Evolutionary conservation across 768 basidiomycete species (phyloP), one percentile per base, ranked within the genome.

Genomic region (Roridomyces roridus): DNA sequence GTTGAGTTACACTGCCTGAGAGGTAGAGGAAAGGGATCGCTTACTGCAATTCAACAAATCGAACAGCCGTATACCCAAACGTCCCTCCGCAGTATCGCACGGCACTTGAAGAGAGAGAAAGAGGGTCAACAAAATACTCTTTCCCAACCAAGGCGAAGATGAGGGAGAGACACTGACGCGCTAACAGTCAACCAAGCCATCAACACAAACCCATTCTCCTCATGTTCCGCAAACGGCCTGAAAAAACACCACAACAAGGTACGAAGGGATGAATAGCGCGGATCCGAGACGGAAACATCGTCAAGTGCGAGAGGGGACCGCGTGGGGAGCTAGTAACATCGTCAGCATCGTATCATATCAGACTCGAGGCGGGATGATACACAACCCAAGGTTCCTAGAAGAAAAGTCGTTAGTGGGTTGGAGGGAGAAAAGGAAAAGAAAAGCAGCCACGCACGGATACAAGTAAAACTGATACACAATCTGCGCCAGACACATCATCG

Each of bases 281-380:
- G 91, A 89, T 40, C 94, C 94, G 15, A 96, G 76, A 45, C 94
- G 88, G 81, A 94, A n/a, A 95, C 93, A 94, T 96, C 4, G 91
- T 83, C 25, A 92, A 75, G 68, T 92, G 91, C 4, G 91, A 92
- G 70, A 91, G 92, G 42, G 88, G 86, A 36, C 90, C 87, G 63
- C 92, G 77, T 26, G 92, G 92, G 66, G 91, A 92, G 5, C 89
- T 92, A 57, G 48, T n/a, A n/a, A 47, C 47, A 46, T 55, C 37
- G 43, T 56, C 51, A 28, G 12, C 24, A n/a, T n/a, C n/a, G n/a
- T n/a, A n/a, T n/a, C n/a, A n/a, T n/a, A n/a, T n/a, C n/a, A n/a
- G n/a, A n/a, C n/a, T n/a, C 55, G 26, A 41, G 46, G 44, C 46
- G 47, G 37, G 12, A 55, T 51, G 39, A 26, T 71, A 37, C 48